Percentiles rank a stretch among this genome's conserved stretches.
These are phyloP conservation scores for Silybum marianum DNA, from an alignment of 129 eudicot genomes.

Conservation along the genomic window DNA sequence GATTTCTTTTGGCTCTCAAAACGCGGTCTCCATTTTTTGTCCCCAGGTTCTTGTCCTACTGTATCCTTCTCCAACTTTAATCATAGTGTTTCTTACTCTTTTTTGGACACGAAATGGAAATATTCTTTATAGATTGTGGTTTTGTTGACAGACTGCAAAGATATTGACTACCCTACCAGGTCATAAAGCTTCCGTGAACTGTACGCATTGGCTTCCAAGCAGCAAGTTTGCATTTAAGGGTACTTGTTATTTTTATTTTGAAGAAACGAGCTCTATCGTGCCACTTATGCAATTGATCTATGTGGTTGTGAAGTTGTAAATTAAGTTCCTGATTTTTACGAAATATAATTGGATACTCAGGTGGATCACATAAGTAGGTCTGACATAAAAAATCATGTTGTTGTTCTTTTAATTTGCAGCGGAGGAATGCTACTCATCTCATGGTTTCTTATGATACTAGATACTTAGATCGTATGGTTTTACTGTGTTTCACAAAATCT, in stretches of 20 bases:
- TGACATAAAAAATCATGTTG: not conserved
- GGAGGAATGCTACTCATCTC: not conserved
- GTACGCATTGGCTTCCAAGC: constrained; percentile 91
- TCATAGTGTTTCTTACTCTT: not conserved
- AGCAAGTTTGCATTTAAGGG: constrained; percentile 79
- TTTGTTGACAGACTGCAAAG: constrained; percentile 55
- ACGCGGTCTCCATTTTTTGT: constrained; percentile 87
- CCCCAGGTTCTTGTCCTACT: constrained; percentile 52
- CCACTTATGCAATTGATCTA: not conserved
- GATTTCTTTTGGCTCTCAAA: constrained; percentile 84
- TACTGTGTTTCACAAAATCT: not conserved
- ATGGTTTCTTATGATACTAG: not conserved
- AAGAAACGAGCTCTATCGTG: not conserved
- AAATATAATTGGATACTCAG: not conserved
- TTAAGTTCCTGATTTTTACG: not conserved
- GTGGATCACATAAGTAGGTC: not conserved
- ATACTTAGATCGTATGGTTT: not conserved
- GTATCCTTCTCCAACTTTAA: not conserved
- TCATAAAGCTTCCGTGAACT: constrained; percentile 84
- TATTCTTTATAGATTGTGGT: not conserved
- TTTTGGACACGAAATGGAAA: not conserved
- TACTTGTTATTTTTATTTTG: constrained; percentile 8
- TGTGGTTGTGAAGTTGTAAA: not conserved
- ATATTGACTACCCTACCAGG: constrained; percentile 86
- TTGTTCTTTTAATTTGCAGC: not conserved